Base-by-base conservation (phyloP, 2,329 filamentous ascomycete species). In the Aspergillus versicolor region DNA sequence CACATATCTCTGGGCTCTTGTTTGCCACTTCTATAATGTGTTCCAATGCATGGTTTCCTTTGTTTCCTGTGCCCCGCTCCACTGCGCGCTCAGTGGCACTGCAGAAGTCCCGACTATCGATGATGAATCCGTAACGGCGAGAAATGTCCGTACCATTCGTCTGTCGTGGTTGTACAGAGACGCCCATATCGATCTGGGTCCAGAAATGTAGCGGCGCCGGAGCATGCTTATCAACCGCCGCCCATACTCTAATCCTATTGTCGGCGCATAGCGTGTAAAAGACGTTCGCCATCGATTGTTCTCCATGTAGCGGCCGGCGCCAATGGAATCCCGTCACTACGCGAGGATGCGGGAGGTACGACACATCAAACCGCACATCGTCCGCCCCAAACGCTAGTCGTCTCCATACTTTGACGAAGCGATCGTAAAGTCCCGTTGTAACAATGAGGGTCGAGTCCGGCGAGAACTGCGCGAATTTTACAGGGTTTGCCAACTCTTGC, bases 401-500 rank as follows among this genome's bases (percentile, higher is more conserved):
- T 61, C 92, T 86, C 94, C 95, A 99, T 66, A 97, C 84, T 76
- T 99, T 97, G 63, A 96, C 87, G 19, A 97, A 78, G 51, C 88
- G 83, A 73, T 97, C 94, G 69, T 90, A 85, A 49, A 82, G 79
- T 42, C 91, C 89, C 12, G 89, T 84, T 1, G 90, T 92, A 17
- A 92, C 93, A 52, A 97, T 91, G 59, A 96, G 86, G 19, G 88
- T 87, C 12, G 91, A 92, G 72, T 96, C 93, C 61, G 91, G 91
- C 1, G 93, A 96, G 64, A 97, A 86, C 8, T 82, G 80, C 3
- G 92, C 92, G 56, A 88, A 84, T 68, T 89, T 89, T 38, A 85
- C 85, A 0, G 88, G 82, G 67, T 84, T 92, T 2, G 92, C 88
- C 6, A 97, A 80, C 42, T 78, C 72, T 70, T 88, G 88, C 52